Conservation (phyloP, 148 eudicot genomes). For the Persicaria maculosa region DNA sequence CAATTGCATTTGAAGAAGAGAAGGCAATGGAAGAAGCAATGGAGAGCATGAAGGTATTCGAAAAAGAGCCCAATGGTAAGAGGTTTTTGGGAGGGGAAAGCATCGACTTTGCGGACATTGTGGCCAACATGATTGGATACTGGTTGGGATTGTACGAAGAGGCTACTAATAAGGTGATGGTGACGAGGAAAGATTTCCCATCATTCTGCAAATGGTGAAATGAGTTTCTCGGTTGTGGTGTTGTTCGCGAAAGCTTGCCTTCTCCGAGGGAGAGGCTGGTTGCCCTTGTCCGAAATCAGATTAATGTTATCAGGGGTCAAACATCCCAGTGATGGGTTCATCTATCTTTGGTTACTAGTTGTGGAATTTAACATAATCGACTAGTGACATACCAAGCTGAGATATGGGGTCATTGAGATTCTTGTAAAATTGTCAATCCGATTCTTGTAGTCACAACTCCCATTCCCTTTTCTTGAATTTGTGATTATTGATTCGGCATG, state of each 20-base stretch:
- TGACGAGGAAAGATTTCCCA: not conserved
- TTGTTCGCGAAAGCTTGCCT: not conserved
- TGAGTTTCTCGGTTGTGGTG: not conserved
- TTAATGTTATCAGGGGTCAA: too few species aligned
- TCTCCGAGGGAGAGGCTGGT: not conserved
- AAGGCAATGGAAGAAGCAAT: not conserved
- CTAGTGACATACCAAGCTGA: too few species aligned
- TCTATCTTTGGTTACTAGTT: not conserved
- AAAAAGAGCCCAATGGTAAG: slow-evolving; percentile 1
- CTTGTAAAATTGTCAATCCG: too few species aligned
- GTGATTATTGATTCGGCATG: too few species aligned
- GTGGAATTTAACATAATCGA: too few species aligned
- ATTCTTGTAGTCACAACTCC: too few species aligned
- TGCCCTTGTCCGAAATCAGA: not conserved
- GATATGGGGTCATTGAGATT: too few species aligned
- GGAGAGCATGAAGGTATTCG: not conserved
- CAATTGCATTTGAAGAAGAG: not conserved
- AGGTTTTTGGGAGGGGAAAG: slow-evolving; percentile 7
- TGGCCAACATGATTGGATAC: not conserved
- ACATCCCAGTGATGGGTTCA: too few species aligned
- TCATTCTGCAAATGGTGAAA: not conserved
- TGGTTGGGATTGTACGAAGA: not conserved
- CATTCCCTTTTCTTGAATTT: too few species aligned
- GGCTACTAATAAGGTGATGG: not conserved
- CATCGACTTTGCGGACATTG: slow-evolving; percentile 1